Percentiles rank a stretch among this genome's conserved stretches.
phyloP scores from a whole-genome alignment of 192 early-diverging fungal genomes.

The Piromyces finnis region DNA sequence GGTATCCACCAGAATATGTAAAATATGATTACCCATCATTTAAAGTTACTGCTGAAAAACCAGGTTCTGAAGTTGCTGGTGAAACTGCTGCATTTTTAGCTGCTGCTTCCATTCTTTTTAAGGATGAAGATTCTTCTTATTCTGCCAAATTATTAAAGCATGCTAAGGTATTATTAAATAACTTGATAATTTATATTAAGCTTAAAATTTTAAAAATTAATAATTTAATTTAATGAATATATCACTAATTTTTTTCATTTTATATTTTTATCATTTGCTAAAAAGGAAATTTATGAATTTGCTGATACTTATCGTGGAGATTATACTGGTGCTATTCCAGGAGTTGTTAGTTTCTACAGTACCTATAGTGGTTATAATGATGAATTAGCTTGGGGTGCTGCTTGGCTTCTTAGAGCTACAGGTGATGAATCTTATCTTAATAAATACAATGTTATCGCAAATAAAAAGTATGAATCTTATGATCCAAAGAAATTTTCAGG shows the following conservation, averaged over 20 bases:
- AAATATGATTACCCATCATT: constrained; percentile 27
- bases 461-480: constrained; percentile 8
- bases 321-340: constrained; percentile 17
- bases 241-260: no score
- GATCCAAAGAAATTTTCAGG: constrained; percentile 7
- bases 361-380: constrained; percentile 14
- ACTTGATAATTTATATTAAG: no score
- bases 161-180: constrained; percentile 3
- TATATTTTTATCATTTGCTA: no score
- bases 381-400: constrained; percentile 31
- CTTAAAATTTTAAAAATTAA: no score
- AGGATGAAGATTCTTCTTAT: neutral
- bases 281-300: constrained; percentile 14
- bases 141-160: constrained; percentile 7
- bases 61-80: constrained; percentile 34
- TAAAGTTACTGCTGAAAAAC: constrained; percentile 13
- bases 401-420: constrained; percentile 34
- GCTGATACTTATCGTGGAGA: constrained; percentile 17
- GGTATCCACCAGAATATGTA: constrained; percentile 17
- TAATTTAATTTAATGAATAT: no score
- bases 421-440: constrained; percentile 14
- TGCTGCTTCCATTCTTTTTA: constrained; percentile 24
- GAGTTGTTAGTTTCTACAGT: constrained; percentile 12
- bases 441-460: constrained; percentile 8
- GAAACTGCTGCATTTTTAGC: constrained; percentile 35